Evolutionary conservation across 116 monocot genomes (phyloP), one percentile per base, ranked within the genome.

Genomic region (Cymodocea nodosa): DNA sequence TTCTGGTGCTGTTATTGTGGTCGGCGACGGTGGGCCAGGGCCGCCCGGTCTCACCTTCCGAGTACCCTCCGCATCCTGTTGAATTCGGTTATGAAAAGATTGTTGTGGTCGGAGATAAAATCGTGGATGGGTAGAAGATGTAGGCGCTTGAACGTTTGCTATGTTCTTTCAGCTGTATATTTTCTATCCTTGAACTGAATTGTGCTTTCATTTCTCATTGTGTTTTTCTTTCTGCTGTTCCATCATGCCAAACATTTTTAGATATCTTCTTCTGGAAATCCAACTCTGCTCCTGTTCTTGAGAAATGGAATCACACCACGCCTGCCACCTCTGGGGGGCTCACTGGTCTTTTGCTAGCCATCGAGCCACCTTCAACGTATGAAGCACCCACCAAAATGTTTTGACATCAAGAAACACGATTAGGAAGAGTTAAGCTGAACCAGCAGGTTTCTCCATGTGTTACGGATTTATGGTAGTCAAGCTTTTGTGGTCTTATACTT

Each of bases 51-150:
- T 73, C 83, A 4, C 81, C 83, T 24, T 69, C 22, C 24, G 82
- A 74, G 39, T 71, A 70, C 53, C 70, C 76, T 4, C 74, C 65
- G 49, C 68, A 73, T 24, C 62, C 70, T 6, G 63, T 65, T 8
- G 82, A 85, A 10, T 70, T 56, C 22, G 78, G 54, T 15, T 76
- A 74, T 70, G 73, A 84, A 68, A 83, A 87, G 72, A 74, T 77
- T 39, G 65, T 62, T 44, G 30, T 74, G 7, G 52, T 66, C 3
- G 44, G 63, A 18, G 54, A 54, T 19, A 54, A 54, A 54, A n/a
- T 17, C 35, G 25, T 16, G 60, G 35, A 35, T 60, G 30, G 60
- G 15, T 17, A 35, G n/a, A 36, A 61, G 61, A 34, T 23, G 61
- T 61, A 39, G 61, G n/a, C 5, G 35, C 35, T 60, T 30, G 17